Base-by-base conservation (phyloP, 164 flowering plant species). In the Aristolochia contorta region DNA sequence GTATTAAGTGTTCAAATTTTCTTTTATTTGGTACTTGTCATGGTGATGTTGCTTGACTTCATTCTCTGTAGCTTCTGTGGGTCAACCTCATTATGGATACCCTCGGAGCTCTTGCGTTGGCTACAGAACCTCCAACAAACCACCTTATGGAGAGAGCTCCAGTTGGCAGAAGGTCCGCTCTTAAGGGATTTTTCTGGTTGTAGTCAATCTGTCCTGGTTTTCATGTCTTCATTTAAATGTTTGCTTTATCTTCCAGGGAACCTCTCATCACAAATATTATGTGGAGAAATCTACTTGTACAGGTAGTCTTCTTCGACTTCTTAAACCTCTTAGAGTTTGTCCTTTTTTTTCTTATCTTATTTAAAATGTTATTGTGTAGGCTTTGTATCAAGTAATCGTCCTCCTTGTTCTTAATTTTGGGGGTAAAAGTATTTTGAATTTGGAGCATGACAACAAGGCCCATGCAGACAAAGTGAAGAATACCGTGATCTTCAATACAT, bases 11-110 rank as follows among this genome's bases (percentile, higher is more conserved):
- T 41, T 52, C 41, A 32, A 37, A 20, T 47, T 23, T 51, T 18
- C 52, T 25, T 55, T 15, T 49, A 3, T 53, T 12, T 12, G 14
- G 2, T 53, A 1, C 30, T 16, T 56, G 51, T 67, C n/a, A 47
- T 16, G 0, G 47, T 24, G 43, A 7, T 37, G 43, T 10, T 37
- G 43, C 12, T 37, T 47, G 32, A 30, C 37, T 16, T 23, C 53
- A 43, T 18, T 60, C 48, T 22, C 5, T 64, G 19, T 76, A 93
- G 96, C 97, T 93, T 76, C 91, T 93, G 5, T 93, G 99, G 99
- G 96, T 93, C 50, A 88, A 93, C 69, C 93, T 93, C 53, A 90
- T 93, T 64, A 90, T 90, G 97, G 97, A 93, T 71, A 93, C 97
- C 46, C 87, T 93, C 59, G 99, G 97, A 67, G 99, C 95, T 32